These are phyloP conservation scores for Daldinia eschscholtzii DNA, from an alignment of 2,329 filamentous ascomycete species.

Conservation along the genomic window DNA sequence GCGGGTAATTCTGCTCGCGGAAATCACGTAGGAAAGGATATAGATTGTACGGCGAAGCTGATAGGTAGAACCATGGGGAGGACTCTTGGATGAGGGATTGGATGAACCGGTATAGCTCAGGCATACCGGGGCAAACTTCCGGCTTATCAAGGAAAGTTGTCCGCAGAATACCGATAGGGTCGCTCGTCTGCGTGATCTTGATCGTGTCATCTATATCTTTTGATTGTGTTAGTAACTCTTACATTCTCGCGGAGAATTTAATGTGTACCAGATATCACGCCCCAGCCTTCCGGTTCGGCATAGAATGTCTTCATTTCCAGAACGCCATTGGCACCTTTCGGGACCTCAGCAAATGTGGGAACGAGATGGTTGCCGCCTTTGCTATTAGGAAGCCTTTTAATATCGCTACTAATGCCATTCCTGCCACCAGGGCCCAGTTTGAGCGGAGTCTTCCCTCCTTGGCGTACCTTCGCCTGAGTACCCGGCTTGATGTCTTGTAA, in stretches of 20 bases:
- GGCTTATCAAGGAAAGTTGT: constrained; percentile 86
- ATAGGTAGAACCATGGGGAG: constrained; percentile 92
- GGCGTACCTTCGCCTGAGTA: constrained; percentile 73
- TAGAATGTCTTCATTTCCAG: constrained; percentile 78
- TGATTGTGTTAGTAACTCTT: constrained; percentile 23
- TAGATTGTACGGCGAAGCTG: constrained; percentile 92
- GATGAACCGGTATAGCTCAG: constrained; percentile 80
- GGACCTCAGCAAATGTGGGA: constrained; percentile 64
- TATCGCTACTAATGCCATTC: constrained; percentile 78
- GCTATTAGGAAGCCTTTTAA: constrained; percentile 64
- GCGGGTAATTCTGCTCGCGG: constrained; percentile 76
- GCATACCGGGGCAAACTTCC: constrained; percentile 81
- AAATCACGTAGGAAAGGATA: constrained; percentile 88
- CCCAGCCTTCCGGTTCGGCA: constrained; percentile 84
- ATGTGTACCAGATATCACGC: constrained; percentile 76
- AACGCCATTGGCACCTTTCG: constrained; percentile 65
- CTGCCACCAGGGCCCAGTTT: constrained; percentile 77
- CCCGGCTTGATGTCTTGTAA: constrained; percentile 80
- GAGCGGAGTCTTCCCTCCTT: constrained; percentile 61
- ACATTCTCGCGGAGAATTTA: background rate
- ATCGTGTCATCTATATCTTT: constrained; percentile 94
- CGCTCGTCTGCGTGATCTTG: constrained; percentile 87
- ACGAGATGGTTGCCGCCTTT: constrained; percentile 59
- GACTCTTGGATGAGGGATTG: constrained; percentile 64
- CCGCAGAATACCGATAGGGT: constrained; percentile 82